Base-by-base conservation (phyloP, 176 grass and related monocot species). In the Triticum timopheevii region DNA sequence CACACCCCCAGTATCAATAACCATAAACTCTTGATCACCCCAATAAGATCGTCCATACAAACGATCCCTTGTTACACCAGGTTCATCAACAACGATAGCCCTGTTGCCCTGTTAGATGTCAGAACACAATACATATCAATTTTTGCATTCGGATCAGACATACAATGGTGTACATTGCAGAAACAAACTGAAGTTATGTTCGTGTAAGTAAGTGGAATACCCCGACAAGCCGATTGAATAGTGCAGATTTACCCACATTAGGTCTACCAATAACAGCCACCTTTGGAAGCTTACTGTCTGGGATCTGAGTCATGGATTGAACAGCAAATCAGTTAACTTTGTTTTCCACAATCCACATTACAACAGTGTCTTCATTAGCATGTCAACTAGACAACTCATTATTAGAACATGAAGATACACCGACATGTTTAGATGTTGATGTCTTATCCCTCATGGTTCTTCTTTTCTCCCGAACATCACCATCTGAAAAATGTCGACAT, bases 71-170 rank as follows among this genome's bases (percentile, higher is more conserved):
- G 96, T 98, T 67, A 98, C 93, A 44, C 96, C 96, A 44, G 96
- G 96, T 90, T 98, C 96, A 66, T 98, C 96, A 62, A 98, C 90
- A 85, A 98, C 96, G 11, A 98, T 98, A 61, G 96, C 96, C 79
- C 75, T 91, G 69, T 95, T 98, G 0, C 88, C 90, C 96, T 98
- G 82, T 25, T 19, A 78, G 33, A 42, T 31, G 56, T 33, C 1
- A 52, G 4, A 63, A 74, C 30, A 70, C 42, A 70, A 79, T 63
- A 83, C 17, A 62, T 44, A 58, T 36, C 49, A 82, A 19, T 5
- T 49, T 54, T 4, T 24, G 80, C 23, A 78, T 59, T 86, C 16
- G 31, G 34, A 22, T 64, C 85, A 75, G 25, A 82, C 70, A 56
- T 23, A 40, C 7, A n/a, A 4, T 62, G 38, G 13, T 25, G 49